Conservation (phyloP, 192 early-diverging fungal species). For the Thamnidium elegans region DNA sequence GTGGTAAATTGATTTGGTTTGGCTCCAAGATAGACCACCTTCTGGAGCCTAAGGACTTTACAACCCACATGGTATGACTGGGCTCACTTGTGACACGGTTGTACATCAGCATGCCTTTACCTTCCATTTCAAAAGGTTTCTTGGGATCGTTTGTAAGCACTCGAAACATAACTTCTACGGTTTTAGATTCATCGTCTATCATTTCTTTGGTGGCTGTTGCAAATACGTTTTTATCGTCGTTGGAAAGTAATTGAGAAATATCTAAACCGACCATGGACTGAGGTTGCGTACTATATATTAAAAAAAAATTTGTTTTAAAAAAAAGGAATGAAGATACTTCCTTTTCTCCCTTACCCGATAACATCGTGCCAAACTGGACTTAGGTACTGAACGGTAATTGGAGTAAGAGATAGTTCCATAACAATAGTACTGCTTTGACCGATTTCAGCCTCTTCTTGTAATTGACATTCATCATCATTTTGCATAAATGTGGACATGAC, state of each 20-base stretch:
- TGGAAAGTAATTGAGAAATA: slow-evolving; percentile 52
- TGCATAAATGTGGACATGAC: slow-evolving; percentile 4
- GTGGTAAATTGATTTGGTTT: too few relatives aligned
- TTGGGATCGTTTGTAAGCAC: slow-evolving; percentile 30
- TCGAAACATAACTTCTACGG: slow-evolving; percentile 66
- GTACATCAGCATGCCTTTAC: slow-evolving; percentile 82
- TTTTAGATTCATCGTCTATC: slow-evolving; percentile 53
- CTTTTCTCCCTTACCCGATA: slow-evolving; percentile 54
- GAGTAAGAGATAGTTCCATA: slow-evolving; percentile 69
- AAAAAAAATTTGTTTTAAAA: slow-evolving; percentile 12
- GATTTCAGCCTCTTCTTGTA: slow-evolving; percentile 60
- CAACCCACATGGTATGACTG: slow-evolving; percentile 76
- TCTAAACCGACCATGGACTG: slow-evolving; percentile 43
- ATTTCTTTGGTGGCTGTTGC: slow-evolving; percentile 53
- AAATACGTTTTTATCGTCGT: slow-evolving; percentile 62
- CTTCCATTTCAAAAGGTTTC: slow-evolving; percentile 54
- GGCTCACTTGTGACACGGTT: slow-evolving; percentile 62
- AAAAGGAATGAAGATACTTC: slow-evolving; percentile 15
- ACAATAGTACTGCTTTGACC: slow-evolving; percentile 71
- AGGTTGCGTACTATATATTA: slow-evolving; percentile 41
- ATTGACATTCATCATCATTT: slow-evolving; percentile 26
- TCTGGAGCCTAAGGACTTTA: slow-evolving; percentile 50
- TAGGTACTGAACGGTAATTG: slow-evolving; percentile 55
- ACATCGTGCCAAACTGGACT: slow-evolving; percentile 68
- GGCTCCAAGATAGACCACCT: slow-evolving; percentile 22